phyloP scores from a whole-genome alignment of 495 filamentous ascomycete genomes.

The Hapsidospora chrysogenum region DNA sequence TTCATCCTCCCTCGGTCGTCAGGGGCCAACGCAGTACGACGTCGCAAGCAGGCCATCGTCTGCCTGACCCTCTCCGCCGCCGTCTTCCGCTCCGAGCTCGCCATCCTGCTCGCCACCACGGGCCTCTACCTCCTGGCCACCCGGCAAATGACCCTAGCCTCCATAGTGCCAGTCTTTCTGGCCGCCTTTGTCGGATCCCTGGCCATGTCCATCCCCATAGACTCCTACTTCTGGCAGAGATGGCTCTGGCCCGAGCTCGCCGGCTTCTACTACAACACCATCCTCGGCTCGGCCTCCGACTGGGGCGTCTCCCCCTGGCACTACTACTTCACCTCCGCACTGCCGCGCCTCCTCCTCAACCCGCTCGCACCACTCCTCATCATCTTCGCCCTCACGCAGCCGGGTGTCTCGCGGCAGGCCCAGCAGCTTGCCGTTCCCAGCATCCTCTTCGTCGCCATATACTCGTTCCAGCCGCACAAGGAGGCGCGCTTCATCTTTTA shows the following conservation, averaged over 20 bases:
- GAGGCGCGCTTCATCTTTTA: conserved; percentile 95
- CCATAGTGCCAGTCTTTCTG: conserved; percentile 53
- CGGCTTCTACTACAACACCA: conserved; percentile 82
- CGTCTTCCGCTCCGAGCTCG: conserved; percentile 81
- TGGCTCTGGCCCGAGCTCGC: conserved; percentile 75
- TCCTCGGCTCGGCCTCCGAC: conserved; percentile 55
- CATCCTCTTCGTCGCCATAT: conserved; percentile 56
- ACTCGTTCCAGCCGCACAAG: conserved; percentile 82
- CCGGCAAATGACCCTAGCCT: conserved; percentile 35
- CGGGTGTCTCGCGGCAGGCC: conserved; percentile 21
- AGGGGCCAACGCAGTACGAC: conserved; percentile 14
- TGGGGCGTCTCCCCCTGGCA: conserved; percentile 80
- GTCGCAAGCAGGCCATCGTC: conserved; percentile 39
- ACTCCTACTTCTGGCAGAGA: conserved; percentile 85
- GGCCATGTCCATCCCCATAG: conserved; percentile 47
- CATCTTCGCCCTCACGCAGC: conserved; percentile 41
- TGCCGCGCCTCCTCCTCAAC: conserved; percentile 74
- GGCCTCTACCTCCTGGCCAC: conserved; percentile 38
- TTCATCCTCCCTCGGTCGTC: conserved; percentile 42
- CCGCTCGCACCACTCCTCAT: conserved; percentile 48
- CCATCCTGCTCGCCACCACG: conserved; percentile 52
- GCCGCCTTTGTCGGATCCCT: conserved; percentile 46
- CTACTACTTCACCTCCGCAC: conserved; percentile 66
- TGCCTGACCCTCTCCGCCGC: conserved; percentile 70
- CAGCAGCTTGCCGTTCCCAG: conserved; percentile 45